These are phyloP conservation scores for Mortierella antarctica DNA, from an alignment of 192 early-diverging fungal species.

Conservation along the genomic window DNA sequence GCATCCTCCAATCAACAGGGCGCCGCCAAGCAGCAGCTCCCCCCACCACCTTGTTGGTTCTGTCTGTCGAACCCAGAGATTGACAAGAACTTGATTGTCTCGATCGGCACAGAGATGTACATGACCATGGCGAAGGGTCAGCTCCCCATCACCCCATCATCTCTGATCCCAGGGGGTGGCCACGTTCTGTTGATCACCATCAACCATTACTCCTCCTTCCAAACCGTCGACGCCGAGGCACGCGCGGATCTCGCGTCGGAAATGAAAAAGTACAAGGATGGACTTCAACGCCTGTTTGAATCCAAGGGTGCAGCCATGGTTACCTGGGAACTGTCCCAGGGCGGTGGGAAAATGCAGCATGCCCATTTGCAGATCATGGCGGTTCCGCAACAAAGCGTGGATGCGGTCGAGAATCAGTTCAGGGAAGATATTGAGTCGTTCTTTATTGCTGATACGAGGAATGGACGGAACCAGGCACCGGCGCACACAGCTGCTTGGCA, in stretches of 20 bases:
- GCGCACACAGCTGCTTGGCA: constrained; percentile 10
- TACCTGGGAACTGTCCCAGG: constrained; percentile 78
- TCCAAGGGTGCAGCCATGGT: constrained; percentile 74
- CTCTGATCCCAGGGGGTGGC: constrained; percentile 79
- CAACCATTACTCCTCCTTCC: constrained; percentile 60
- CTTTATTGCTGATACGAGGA: constrained; percentile 6
- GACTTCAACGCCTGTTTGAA: constrained; percentile 63
- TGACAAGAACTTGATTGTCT: constrained; percentile 90
- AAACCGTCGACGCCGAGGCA: constrained; percentile 52
- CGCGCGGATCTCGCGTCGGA: constrained; percentile 56
- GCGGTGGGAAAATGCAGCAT: constrained; percentile 63
- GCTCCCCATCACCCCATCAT: constrained; percentile 59
- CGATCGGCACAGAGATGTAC: constrained; percentile 86
- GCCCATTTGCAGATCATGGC: constrained; percentile 80
- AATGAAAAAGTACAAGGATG: constrained; percentile 66
- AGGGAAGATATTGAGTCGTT: constrained; percentile 20
- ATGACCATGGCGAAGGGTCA: constrained; percentile 91
- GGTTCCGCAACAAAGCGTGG: constrained; percentile 56
- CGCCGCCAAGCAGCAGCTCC: too few relatives aligned
- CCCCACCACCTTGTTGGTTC: constrained; percentile 86
- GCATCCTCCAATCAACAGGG: neutral
- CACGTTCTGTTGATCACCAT: constrained; percentile 80
- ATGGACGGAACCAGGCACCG: neutral
- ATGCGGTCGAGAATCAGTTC: constrained; percentile 31
- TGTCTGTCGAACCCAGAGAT: constrained; percentile 92